These are phyloP conservation scores for Coniochaeta sp. DNA, from an alignment of 2,329 filamentous ascomycete genomes.

Conservation along the genomic window DNA sequence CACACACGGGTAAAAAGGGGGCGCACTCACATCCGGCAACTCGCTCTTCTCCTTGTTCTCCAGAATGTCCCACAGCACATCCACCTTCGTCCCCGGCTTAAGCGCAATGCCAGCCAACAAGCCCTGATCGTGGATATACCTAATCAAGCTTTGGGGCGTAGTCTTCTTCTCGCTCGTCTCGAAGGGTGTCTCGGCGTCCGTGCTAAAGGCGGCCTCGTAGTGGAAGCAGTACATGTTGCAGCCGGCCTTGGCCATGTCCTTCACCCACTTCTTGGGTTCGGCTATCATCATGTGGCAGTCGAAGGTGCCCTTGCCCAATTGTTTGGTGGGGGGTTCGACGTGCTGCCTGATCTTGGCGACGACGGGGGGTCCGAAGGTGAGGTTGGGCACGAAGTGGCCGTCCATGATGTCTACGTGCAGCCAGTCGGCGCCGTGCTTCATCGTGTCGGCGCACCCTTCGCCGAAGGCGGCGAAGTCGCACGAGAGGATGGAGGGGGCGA, in stretches of 20 bases:
- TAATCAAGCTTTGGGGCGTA: constrained; percentile 75
- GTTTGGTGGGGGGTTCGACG: constrained; percentile 65
- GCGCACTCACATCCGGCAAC: constrained; percentile 71
- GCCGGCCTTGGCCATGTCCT: constrained; percentile 86
- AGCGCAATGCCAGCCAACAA: constrained; percentile 92
- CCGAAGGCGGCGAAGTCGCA: constrained; percentile 91
- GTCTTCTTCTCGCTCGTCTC: constrained; percentile 64
- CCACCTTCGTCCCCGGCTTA: constrained; percentile 85
- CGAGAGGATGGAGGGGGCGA: constrained; percentile 95
- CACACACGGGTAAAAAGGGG: too few relatives aligned
- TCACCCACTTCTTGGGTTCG: constrained; percentile 98
- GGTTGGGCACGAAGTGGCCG: constrained; percentile 97
- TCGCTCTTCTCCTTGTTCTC: constrained; percentile 67
- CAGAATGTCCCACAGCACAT: constrained; percentile 87
- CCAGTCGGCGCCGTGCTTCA: constrained; percentile 83
- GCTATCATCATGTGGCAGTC: constrained; percentile 99
- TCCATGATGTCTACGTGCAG: constrained; percentile 96
- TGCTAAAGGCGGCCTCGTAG: constrained; percentile 91
- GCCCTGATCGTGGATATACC: constrained; percentile 81
- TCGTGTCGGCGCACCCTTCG: constrained; percentile 78
- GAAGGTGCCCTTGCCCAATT: constrained; percentile 80
- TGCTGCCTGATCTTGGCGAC: constrained; percentile 89
- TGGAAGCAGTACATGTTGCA: constrained; percentile 99
- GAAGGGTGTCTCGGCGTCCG: constrained; percentile 74
- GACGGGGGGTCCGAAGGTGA: constrained; percentile 92